phyloP scores from a whole-genome alignment of 768 basidiomycete species.

The Serpula lacrymans region DNA sequence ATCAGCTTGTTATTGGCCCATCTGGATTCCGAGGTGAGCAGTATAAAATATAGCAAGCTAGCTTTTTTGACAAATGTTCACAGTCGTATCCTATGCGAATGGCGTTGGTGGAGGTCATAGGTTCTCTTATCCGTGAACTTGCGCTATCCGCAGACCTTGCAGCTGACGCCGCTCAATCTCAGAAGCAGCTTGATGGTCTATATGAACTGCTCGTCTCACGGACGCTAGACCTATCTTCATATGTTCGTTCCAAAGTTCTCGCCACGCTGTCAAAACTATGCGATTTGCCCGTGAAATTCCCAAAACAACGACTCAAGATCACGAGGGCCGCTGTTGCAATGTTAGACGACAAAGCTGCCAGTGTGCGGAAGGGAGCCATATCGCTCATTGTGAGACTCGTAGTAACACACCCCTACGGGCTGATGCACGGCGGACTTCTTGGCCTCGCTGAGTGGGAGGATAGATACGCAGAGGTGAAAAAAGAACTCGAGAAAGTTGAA shows the following conservation, averaged over 20 bases:
- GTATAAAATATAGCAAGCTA: neutral
- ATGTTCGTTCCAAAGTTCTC: conserved; percentile 89
- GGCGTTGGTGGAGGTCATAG: conserved; percentile 89
- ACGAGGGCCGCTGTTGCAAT: conserved; percentile 74
- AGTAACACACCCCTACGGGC: conserved; percentile 83
- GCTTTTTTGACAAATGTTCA: neutral
- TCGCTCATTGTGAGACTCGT: conserved; percentile 72
- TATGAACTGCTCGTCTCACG: conserved; percentile 85
- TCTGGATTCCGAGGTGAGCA: conserved; percentile 83
- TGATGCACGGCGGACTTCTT: conserved; percentile 80
- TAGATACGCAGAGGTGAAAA: conserved; percentile 59
- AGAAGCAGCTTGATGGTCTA: conserved; percentile 76
- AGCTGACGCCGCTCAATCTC: conserved; percentile 39
- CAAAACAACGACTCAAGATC: conserved; percentile 76
- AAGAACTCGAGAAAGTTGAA: conserved; percentile 71
- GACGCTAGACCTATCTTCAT: conserved; percentile 84
- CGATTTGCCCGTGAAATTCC: conserved; percentile 76
- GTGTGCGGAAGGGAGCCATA: conserved; percentile 83
- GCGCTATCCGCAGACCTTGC: conserved; percentile 49
- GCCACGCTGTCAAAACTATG: conserved; percentile 72
- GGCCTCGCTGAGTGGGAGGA: conserved; percentile 70
- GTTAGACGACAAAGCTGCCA: conserved; percentile 86
- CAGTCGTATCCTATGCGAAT: conserved; percentile 97
- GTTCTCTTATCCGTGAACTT: conserved; percentile 79
- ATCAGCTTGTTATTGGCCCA: conserved; percentile 81